Conservation (phyloP, 305 asterid genomes). For the Stenogyne calaminthoides region DNA sequence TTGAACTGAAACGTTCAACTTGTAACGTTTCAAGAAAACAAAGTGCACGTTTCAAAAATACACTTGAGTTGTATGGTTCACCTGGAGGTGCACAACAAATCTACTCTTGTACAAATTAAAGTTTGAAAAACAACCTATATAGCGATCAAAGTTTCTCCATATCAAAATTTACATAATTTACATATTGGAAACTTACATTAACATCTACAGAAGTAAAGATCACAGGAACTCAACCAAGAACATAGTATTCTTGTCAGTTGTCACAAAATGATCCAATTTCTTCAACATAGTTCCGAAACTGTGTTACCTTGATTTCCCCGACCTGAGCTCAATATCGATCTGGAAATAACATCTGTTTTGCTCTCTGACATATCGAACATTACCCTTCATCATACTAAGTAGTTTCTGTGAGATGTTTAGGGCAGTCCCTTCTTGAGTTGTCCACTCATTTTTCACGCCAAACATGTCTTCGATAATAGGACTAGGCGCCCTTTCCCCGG, state of each 20-base stretch:
- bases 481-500: conserved; percentile 57
- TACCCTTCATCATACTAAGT: conserved; percentile 56
- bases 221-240: background rate
- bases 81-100: too few relatives aligned
- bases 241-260: conserved; percentile 11
- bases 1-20: too few relatives aligned
- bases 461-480: conserved; percentile 51
- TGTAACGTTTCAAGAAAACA: too few relatives aligned
- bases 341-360: conserved; percentile 44
- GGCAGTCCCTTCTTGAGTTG: conserved; percentile 46
- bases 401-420: conserved; percentile 48
- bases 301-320: conserved; percentile 24
- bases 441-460: conserved; percentile 31
- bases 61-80: too few relatives aligned
- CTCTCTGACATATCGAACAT: conserved; percentile 52
- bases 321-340: conserved; percentile 43
- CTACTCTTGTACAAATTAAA: too few relatives aligned
- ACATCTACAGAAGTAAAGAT: background rate
- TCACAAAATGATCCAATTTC: background rate
- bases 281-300: conserved; percentile 11
- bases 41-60: too few relatives aligned
- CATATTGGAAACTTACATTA: background rate
- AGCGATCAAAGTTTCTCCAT: background rate
- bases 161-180: background rate
- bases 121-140: background rate